These are phyloP conservation scores for Talaromyces nanjingensis DNA, from an alignment of 495 filamentous ascomycete species.

Conservation along the genomic window DNA sequence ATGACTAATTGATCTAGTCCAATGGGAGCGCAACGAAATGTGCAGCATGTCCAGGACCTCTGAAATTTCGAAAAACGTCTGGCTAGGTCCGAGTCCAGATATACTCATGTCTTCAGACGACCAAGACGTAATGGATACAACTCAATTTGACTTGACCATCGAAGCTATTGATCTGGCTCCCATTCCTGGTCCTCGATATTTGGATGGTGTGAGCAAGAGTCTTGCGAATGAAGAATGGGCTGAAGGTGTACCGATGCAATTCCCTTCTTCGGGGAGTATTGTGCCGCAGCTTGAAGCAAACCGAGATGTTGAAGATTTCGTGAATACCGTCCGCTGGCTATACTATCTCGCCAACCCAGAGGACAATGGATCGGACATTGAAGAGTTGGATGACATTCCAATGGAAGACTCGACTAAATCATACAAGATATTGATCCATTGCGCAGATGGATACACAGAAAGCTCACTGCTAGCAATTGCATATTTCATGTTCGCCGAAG, in stretches of 20 bases:
- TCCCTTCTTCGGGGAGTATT: slow-evolving; percentile 88
- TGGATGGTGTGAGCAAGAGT: slow-evolving; percentile 53
- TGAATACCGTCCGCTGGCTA: slow-evolving; percentile 85
- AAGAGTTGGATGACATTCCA: slow-evolving; percentile 52
- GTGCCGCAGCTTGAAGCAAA: slow-evolving; percentile 73
- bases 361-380: slow-evolving; percentile 31
- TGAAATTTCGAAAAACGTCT: slow-evolving; percentile 83
- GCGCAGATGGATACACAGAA: slow-evolving; percentile 94
- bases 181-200: slow-evolving; percentile 46
- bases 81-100: slow-evolving; percentile 84
- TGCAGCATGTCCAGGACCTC: slow-evolving; percentile 82
- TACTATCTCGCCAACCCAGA: slow-evolving; percentile 64
- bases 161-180: slow-evolving; percentile 80
- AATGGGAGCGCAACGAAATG: slow-evolving; percentile 89
- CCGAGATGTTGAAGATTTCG: slow-evolving; percentile 70
- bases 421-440: slow-evolving; percentile 79
- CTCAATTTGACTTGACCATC: slow-evolving; percentile 63
- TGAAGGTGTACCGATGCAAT: slow-evolving; percentile 62
- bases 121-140: slow-evolving; percentile 42
- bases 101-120: slow-evolving; percentile 29
- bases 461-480: slow-evolving; percentile 79
- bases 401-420: slow-evolving; percentile 34
- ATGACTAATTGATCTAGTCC: slow-evolving; percentile 39
- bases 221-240: slow-evolving; percentile 38
- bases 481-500: slow-evolving; percentile 86